Conservation (phyloP, 495 filamentous ascomycete genomes). For the Penicillium mononematosum region DNA sequence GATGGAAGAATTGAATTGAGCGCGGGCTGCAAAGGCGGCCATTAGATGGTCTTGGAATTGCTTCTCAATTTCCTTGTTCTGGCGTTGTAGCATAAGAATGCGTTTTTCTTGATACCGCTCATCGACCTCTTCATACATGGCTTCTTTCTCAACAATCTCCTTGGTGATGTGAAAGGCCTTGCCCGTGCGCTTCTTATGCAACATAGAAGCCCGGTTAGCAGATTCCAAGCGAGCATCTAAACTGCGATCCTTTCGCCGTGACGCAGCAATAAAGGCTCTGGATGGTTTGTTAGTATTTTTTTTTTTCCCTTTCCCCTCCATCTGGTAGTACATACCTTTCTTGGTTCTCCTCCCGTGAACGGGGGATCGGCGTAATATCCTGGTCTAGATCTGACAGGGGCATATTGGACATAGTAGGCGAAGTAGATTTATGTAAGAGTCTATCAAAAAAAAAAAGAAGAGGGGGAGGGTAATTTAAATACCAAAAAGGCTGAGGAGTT, state of each 20-base stretch:
- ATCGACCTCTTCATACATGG: slow-evolving; percentile 98
- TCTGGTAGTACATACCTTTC: slow-evolving; percentile 57
- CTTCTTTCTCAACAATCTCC: slow-evolving; percentile 85
- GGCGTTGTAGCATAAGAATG: slow-evolving; percentile 43
- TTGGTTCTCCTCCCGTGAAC: slow-evolving; percentile 77
- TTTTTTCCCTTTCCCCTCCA: too few relatives aligned
- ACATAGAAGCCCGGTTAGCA: slow-evolving; percentile 79
- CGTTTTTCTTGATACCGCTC: slow-evolving; percentile 56
- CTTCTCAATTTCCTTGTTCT: slow-evolving; percentile 44
- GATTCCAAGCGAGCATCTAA: slow-evolving; percentile 89
- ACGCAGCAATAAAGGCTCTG: slow-evolving; percentile 93
- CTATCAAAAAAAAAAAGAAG: neutral
- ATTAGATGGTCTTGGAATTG: slow-evolving; percentile 44
- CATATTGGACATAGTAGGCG: slow-evolving; percentile 13
- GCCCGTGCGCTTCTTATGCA: slow-evolving; percentile 88
- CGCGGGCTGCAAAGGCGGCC: slow-evolving; percentile 31
- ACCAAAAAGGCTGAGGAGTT: slow-evolving; percentile 4
- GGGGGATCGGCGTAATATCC: slow-evolving; percentile 39
- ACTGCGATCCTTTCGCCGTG: slow-evolving; percentile 83
- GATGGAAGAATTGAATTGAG: slow-evolving; percentile 20
- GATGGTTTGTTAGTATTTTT: neutral
- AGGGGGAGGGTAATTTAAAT: slow-evolving; percentile 11
- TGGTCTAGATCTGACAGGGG: slow-evolving; percentile 33
- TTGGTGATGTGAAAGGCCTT: slow-evolving; percentile 79
- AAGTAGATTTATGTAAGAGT: neutral